Conservation (phyloP, 1,139 yeast species). For the Debaryomycetaceae sp. region DNA sequence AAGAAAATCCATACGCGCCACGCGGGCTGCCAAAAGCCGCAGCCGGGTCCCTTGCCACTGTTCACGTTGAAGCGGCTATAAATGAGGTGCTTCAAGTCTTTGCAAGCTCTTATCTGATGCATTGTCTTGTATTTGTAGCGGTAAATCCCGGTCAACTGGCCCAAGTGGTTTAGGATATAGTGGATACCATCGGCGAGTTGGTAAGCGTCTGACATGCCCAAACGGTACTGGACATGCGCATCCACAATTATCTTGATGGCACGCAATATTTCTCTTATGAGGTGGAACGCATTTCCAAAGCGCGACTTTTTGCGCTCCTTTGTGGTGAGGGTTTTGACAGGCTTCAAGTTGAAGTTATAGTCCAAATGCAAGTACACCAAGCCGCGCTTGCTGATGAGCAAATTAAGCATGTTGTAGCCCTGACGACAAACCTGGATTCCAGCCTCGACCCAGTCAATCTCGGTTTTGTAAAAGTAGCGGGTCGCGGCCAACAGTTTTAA, state of each 20-base stretch:
- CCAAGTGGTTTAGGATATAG: constrained; percentile 83
- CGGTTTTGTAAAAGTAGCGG: constrained; percentile 82
- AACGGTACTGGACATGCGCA: constrained; percentile 81
- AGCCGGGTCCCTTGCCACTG: constrained; percentile 97
- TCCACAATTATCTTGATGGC: constrained; percentile 80
- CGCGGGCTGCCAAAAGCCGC: constrained; percentile 99
- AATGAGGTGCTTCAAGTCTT: constrained; percentile 86
- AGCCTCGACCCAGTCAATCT: constrained; percentile 97
- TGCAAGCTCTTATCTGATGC: constrained; percentile 96
- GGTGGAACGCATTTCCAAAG: constrained; percentile 93
- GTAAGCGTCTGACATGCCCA: constrained; percentile 86
- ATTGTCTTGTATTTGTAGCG: constrained; percentile 94
- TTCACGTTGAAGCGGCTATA: constrained; percentile 69
- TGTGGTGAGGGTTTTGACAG: constrained; percentile 91
- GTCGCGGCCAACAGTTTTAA: constrained; percentile 63
- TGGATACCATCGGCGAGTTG: constrained; percentile 93
- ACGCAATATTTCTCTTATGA: constrained; percentile 79
- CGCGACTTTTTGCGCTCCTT: constrained; percentile 93
- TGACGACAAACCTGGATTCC: constrained; percentile 89
- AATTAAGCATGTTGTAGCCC: constrained; percentile 87
- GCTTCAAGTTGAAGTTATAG: constrained; percentile 90
- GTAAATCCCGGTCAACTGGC: constrained; percentile 93
- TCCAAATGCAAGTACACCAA: constrained; percentile 87
- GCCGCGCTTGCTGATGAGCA: constrained; percentile 85
- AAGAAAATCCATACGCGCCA: constrained; percentile 97